Conservation (phyloP, 116 monocot species). For the Zostera marina region DNA sequence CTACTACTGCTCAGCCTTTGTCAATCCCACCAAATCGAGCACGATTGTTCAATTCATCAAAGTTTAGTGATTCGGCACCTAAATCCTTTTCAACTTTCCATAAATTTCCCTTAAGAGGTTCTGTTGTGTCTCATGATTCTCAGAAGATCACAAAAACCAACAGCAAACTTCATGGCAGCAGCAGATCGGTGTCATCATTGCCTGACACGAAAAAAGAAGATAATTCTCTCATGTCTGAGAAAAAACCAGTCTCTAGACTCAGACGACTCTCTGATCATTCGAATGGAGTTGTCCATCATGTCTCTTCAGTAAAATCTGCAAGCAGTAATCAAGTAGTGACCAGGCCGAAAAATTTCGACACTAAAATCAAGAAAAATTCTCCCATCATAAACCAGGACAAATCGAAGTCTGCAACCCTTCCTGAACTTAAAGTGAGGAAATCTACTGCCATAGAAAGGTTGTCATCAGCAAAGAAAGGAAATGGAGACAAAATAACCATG, state of each 20-base stretch:
- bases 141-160: slow-evolving; percentile 19
- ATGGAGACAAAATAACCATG: slow-evolving; percentile 16
- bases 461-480: slow-evolving; percentile 9
- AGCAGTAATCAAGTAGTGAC: slow-evolving; percentile 11
- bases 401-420: slow-evolving; percentile 67
- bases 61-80: slow-evolving; percentile 49
- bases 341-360: slow-evolving; percentile 14
- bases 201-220: slow-evolving; percentile 33
- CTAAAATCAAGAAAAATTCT: slow-evolving; percentile 50
- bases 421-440: slow-evolving; percentile 47
- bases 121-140: slow-evolving; percentile 20
- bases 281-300: slow-evolving; percentile 9
- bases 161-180: slow-evolving; percentile 16
- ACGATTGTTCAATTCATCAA: slow-evolving; percentile 21
- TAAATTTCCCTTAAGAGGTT: slow-evolving; percentile 28
- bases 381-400: slow-evolving; percentile 61
- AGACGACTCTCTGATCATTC: slow-evolving; percentile 51
- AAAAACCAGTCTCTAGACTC: slow-evolving; percentile 14
- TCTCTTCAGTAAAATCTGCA: slow-evolving; percentile 15
- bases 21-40: slow-evolving; percentile 18
- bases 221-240: slow-evolving; percentile 9
- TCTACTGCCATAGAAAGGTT: slow-evolving; percentile 9
- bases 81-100: slow-evolving; percentile 27
- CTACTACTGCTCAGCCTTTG: slow-evolving; percentile 18
- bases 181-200: slow-evolving; percentile 37